A percentile compares a stretch with the other conserved stretches of the same genome.
Evolutionary conservation across 306 rosid species (phyloP).

Genomic region (Casuarina equisetifolia): DNA sequence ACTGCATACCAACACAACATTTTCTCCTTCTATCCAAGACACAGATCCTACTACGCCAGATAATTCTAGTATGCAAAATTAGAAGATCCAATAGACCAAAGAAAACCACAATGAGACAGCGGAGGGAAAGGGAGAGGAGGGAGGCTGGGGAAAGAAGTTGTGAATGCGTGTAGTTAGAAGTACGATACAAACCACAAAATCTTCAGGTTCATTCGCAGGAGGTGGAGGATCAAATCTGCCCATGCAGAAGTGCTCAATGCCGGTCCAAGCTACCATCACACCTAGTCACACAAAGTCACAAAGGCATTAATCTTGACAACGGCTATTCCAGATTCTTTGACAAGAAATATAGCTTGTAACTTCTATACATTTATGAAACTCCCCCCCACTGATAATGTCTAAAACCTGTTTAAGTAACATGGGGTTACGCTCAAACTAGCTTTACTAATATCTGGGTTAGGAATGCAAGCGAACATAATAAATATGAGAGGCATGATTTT

Average conservation of each 20-base stretch:
- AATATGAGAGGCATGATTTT: neutral
- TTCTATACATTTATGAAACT: neutral
- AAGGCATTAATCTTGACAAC: neutral
- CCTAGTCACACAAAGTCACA: conserved; percentile 44
- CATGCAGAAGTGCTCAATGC: conserved; percentile 79
- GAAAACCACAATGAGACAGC: too few species aligned
- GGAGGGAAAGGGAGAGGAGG: too few species aligned
- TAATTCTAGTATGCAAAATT: neutral
- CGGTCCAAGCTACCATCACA: conserved; percentile 99
- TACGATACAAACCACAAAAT: conserved; percentile 57
- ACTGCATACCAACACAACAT: neutral
- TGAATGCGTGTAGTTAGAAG: neutral
- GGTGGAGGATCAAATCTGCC: conserved; percentile 98
- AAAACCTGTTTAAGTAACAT: neutral
- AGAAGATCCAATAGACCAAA: neutral
- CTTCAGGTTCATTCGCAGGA: conserved; percentile 83
- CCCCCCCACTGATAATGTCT: neutral
- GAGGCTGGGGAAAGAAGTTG: neutral
- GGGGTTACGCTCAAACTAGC: neutral
- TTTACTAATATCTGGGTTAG: neutral
- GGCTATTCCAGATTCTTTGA: neutral
- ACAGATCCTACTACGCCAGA: neutral
- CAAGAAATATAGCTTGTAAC: neutral
- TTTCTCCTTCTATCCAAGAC: neutral
- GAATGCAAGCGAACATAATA: conserved; percentile 1